Conservation (phyloP, 345 rosid species). For the Abelmoschus esculentus region DNA sequence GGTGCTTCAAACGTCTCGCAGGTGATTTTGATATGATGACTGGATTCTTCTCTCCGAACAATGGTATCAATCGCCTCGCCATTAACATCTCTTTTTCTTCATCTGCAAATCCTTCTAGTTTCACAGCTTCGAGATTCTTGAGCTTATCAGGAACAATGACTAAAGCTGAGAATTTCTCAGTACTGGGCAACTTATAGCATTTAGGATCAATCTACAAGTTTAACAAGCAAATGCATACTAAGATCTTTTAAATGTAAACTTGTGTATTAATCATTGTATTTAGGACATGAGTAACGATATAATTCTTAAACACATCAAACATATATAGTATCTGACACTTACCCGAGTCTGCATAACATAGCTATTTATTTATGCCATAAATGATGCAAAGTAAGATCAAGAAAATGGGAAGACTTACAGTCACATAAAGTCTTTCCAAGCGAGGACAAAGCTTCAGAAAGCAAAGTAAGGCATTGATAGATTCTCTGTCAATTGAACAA, state of each 20-base stretch:
- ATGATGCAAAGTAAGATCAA: background rate
- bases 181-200: background rate
- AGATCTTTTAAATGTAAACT: background rate
- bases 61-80: background rate
- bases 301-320: background rate
- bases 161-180: background rate
- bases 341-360: background rate
- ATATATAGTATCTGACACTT: background rate
- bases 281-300: background rate
- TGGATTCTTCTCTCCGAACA: background rate
- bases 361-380: background rate
- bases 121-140: background rate
- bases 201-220: constrained; percentile 2
- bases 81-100: background rate
- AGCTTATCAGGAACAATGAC: background rate
- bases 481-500: background rate
- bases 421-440: background rate
- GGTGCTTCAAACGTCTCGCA: background rate
- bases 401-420: background rate
- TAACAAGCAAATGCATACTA: background rate
- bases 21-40: background rate
- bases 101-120: background rate
- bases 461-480: background rate
- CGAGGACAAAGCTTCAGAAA: background rate
- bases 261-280: background rate